These are phyloP conservation scores for Ceratobasidium sp. DNA, from an alignment of 1,284 basidiomycete species.

Conservation along the genomic window DNA sequence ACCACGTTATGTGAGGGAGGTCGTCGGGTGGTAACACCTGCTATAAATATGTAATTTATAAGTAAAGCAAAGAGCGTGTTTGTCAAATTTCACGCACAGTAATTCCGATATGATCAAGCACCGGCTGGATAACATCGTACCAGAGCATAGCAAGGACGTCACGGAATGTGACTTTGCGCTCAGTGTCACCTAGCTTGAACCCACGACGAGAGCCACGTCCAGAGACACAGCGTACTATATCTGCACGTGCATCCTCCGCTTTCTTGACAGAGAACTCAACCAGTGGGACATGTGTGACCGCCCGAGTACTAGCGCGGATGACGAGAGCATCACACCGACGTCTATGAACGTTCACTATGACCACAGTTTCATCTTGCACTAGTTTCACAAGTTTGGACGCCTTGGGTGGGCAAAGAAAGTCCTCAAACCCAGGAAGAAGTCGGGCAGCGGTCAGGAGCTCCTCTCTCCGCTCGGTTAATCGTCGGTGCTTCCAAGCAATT, in stretches of 20 bases:
- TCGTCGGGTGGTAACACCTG: not conserved
- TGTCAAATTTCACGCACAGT: not conserved
- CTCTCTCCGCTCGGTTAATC: not conserved
- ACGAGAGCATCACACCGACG: constrained; percentile 13
- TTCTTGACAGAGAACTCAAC: not conserved
- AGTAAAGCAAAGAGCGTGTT: not conserved
- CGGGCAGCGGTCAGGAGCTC: not conserved
- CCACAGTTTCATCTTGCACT: not conserved
- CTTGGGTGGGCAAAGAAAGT: not conserved
- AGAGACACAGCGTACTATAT: not conserved
- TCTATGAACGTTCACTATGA: constrained; percentile 1
- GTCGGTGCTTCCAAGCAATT: not conserved
- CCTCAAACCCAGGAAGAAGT: not conserved
- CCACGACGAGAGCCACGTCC: not conserved
- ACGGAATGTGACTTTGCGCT: not conserved
- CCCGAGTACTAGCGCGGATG: not conserved
- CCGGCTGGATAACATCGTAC: not conserved
- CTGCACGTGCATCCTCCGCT: not conserved
- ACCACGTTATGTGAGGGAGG: constrained; percentile 20
- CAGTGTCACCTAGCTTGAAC: not conserved
- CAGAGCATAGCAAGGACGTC: not conserved
- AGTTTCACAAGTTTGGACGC: constrained; percentile 2
- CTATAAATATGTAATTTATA: not conserved
- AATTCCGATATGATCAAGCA: not conserved
- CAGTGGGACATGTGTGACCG: not conserved